Evolutionary conservation across 768 basidiomycete genomes (phyloP).

Genomic region (Harrya chromipes): DNA sequence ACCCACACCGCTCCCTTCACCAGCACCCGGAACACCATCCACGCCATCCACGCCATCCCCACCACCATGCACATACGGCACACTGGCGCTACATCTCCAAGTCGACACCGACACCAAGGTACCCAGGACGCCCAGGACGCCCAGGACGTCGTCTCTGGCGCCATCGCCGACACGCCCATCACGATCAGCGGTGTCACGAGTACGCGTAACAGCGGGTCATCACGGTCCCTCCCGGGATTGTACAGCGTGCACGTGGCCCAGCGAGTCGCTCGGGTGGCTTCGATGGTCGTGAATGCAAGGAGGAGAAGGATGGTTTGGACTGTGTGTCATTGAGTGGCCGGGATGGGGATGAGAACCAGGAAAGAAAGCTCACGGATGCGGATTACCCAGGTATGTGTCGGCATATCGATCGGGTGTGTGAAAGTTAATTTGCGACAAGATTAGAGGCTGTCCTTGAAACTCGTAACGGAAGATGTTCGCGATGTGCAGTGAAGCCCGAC

Average conservation of each 20-base stretch:
- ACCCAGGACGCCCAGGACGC: too few relatives aligned
- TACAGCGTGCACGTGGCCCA: not conserved
- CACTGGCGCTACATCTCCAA: too few relatives aligned
- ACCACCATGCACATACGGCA: too few relatives aligned
- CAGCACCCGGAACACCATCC: not conserved
- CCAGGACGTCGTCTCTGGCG: not conserved
- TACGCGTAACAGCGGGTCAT: not conserved
- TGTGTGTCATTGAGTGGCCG: not conserved
- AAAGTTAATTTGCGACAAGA: too few relatives aligned
- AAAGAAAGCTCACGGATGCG: too few relatives aligned
- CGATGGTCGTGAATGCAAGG: slow-evolving; percentile 11
- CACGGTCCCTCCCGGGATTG: not conserved
- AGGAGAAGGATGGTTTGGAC: slow-evolving; percentile 11
- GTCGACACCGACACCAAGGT: too few relatives aligned
- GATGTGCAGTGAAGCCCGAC: too few relatives aligned
- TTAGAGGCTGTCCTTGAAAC: too few relatives aligned
- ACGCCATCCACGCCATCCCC: not conserved
- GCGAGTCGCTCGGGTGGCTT: slow-evolving; percentile 1
- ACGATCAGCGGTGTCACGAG: slow-evolving; percentile 1
- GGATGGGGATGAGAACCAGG: too few relatives aligned
- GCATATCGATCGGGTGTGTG: too few relatives aligned
- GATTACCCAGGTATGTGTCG: too few relatives aligned
- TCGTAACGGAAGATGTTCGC: too few relatives aligned
- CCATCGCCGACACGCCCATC: not conserved
- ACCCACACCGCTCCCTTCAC: slow-evolving; percentile 5